phyloP scores from a whole-genome alignment of 306 rosid species.

The Delonix regia region DNA sequence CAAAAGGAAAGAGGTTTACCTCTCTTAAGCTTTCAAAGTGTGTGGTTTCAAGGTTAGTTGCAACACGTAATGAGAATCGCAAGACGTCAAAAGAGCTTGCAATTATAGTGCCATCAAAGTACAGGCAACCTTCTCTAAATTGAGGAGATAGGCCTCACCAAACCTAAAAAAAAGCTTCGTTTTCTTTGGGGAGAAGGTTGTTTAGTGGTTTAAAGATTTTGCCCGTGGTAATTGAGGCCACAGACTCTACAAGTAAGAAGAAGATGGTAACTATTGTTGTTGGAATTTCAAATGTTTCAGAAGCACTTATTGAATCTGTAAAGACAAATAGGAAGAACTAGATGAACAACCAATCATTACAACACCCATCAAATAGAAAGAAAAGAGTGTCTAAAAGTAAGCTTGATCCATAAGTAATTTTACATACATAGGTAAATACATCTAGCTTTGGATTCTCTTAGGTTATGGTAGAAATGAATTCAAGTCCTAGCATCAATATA shows the following conservation, averaged over 20 bases:
- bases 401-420: slow-evolving; percentile 70
- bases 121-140: slow-evolving; percentile 81
- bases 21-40: slow-evolving; percentile 94
- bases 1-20: slow-evolving; percentile 74
- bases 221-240: slow-evolving; percentile 47
- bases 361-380: slow-evolving; percentile 47
- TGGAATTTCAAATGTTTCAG: slow-evolving; percentile 77
- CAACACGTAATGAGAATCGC: slow-evolving; percentile 77
- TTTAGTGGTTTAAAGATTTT: slow-evolving; percentile 73
- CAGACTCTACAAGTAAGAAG: slow-evolving; percentile 69
- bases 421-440: slow-evolving; percentile 77
- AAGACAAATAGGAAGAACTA: slow-evolving; percentile 76
- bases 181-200: slow-evolving; percentile 82
- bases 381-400: slow-evolving; percentile 60
- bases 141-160: slow-evolving; percentile 83
- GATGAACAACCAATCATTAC: slow-evolving; percentile 58
- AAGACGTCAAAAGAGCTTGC: slow-evolving; percentile 65
- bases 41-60: slow-evolving; percentile 77
- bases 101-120: slow-evolving; percentile 88
- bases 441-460: neutral
- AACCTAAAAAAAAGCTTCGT: slow-evolving; percentile 69
- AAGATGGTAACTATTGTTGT: slow-evolving; percentile 65
- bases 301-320: slow-evolving; percentile 67
- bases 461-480: neutral
- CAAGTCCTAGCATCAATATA: neutral